These are phyloP conservation scores for Anthoceros angustus DNA, from an alignment of 225 moss, liverwort and hornwort species.

Conservation along the genomic window DNA sequence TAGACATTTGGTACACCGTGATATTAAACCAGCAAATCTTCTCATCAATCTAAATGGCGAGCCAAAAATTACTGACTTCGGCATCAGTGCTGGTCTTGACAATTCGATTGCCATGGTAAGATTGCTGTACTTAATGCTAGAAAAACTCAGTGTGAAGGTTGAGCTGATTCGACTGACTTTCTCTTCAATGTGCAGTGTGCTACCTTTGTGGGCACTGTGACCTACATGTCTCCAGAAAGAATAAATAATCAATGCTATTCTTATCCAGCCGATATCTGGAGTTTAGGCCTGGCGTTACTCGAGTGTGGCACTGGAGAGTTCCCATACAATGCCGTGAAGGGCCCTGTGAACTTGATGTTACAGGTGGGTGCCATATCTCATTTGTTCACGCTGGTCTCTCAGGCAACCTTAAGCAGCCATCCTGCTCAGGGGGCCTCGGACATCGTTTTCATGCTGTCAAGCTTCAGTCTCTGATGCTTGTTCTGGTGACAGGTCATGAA, in stretches of 20 bases:
- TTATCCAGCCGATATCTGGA: constrained; percentile 99
- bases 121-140: neutral
- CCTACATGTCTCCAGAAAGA: constrained; percentile 99
- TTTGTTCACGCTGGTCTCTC: constrained; percentile 9
- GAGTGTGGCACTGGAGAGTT: constrained; percentile 99
- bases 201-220: constrained; percentile 96
- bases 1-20: constrained; percentile 91
- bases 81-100: constrained; percentile 72
- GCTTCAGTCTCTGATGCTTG: too few relatives aligned
- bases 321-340: constrained; percentile 87
- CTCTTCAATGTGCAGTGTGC: constrained; percentile 66
- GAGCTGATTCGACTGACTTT: constrained; percentile 9
- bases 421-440: too few relatives aligned
- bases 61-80: constrained; percentile 99
- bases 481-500: constrained; percentile 85
- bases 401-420: neutral
- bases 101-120: constrained; percentile 96
- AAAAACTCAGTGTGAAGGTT: too few relatives aligned
- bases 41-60: constrained; percentile 96
- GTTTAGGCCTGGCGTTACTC: constrained; percentile 83
- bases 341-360: constrained; percentile 95
- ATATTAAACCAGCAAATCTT: constrained; percentile 96
- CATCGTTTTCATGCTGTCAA: too few relatives aligned
- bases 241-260: constrained; percentile 96
- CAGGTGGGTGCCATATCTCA: constrained; percentile 63